Percentiles rank a stretch among this genome's conserved stretches.
Conservation (phyloP, 129 eudicot species). For the Flaveria linearis region DNA sequence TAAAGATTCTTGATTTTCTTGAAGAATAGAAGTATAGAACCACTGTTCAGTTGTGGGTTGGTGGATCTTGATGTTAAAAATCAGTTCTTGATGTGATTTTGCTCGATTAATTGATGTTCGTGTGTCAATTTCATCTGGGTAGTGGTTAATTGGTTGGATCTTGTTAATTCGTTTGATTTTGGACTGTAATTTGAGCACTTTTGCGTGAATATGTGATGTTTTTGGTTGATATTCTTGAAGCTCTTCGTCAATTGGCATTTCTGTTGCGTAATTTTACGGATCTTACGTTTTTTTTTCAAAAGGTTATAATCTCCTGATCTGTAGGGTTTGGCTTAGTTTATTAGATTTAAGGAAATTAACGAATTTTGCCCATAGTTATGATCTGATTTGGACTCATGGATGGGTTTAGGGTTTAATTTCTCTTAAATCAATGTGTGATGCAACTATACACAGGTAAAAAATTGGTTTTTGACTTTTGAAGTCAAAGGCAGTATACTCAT, state of each 20-base stretch:
- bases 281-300: slow-evolving; percentile 18
- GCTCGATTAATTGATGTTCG: slow-evolving; percentile 13
- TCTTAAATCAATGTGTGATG: slow-evolving; percentile 14
- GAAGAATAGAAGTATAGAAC: not conserved
- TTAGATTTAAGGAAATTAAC: slow-evolving; percentile 17
- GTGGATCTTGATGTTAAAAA: slow-evolving; percentile 18
- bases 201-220: not conserved
- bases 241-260: slow-evolving; percentile 15
- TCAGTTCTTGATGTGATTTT: slow-evolving; percentile 11
- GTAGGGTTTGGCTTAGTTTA: slow-evolving; percentile 14
- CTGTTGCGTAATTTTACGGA: slow-evolving; percentile 19
- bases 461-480: slow-evolving; percentile 23
- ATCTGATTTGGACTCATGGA: slow-evolving; percentile 21
- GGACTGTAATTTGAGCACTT: slow-evolving; percentile 9
- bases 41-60: slow-evolving; percentile 9
- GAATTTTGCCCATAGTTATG: slow-evolving; percentile 6
- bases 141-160: slow-evolving; percentile 26
- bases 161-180: slow-evolving; percentile 1
- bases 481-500: slow-evolving; percentile 17
- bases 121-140: slow-evolving; percentile 29
- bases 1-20: not conserved
- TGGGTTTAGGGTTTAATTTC: slow-evolving; percentile 17
- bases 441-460: not conserved
- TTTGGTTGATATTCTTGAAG: slow-evolving; percentile 19
- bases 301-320: slow-evolving; percentile 14